phyloP scores from a whole-genome alignment of 2,329 filamentous ascomycete genomes.

The Hypoxylon sp. region DNA sequence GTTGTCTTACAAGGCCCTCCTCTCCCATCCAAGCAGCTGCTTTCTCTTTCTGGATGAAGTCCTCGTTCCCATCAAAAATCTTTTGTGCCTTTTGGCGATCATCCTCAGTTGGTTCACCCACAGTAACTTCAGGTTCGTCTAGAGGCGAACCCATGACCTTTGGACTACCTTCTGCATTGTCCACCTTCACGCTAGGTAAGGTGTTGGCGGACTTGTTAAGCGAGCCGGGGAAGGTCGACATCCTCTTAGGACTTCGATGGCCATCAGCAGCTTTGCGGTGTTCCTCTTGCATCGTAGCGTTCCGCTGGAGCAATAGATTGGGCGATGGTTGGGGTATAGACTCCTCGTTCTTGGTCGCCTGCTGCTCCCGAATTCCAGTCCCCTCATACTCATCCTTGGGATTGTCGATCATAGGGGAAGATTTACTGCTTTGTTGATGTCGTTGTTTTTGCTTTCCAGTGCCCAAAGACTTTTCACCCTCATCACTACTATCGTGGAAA shows the following conservation, averaged over 20 bases:
- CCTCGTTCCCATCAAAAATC: conserved; percentile 88
- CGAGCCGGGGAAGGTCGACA: conserved; percentile 60
- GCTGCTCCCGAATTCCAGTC: conserved; percentile 24
- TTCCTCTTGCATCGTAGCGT: conserved; percentile 38
- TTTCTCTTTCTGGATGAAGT: conserved; percentile 82
- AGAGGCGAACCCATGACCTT: conserved; percentile 60
- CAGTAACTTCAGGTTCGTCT: conserved; percentile 71
- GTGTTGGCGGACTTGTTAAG: conserved; percentile 64
- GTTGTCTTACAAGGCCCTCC: conserved; percentile 71
- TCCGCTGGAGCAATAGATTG: conserved; percentile 45
- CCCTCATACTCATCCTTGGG: conserved; percentile 20
- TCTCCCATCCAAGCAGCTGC: conserved; percentile 93
- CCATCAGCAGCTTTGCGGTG: conserved; percentile 55
- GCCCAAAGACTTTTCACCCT: conserved; percentile 52
- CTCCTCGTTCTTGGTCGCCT: conserved; percentile 16
- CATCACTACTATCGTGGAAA: conserved; percentile 68
- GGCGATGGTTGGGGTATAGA: conserved; percentile 42
- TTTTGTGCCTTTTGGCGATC: conserved; percentile 84
- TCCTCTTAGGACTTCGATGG: conserved; percentile 54
- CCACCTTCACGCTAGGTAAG: conserved; percentile 65
- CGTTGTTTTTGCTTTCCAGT: conserved; percentile 17
- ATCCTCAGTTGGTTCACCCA: conserved; percentile 74
- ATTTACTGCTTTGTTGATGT: conserved; percentile 40
- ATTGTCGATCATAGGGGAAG: conserved; percentile 22
- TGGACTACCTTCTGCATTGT: conserved; percentile 60